A percentile compares a stretch with the other conserved stretches of the same genome.
Evolutionary conservation across 306 rosid genomes (phyloP).

Genomic region (Prunus kanzakura): DNA sequence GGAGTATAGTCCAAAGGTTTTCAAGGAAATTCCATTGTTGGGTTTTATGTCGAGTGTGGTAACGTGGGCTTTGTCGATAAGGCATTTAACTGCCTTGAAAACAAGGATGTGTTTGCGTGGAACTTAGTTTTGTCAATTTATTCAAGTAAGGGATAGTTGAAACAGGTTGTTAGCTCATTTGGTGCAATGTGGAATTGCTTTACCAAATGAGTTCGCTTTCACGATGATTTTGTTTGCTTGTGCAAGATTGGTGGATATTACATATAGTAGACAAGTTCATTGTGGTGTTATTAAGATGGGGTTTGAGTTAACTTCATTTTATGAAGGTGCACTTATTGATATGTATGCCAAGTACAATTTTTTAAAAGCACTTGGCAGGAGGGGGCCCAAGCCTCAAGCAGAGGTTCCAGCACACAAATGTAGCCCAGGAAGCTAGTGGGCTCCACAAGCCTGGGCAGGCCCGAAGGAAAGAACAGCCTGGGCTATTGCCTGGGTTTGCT

Average conservation of each 20-base stretch:
- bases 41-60: slow-evolving; percentile 53
- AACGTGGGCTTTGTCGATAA: slow-evolving; percentile 37
- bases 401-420: no score
- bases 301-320: slow-evolving; percentile 34
- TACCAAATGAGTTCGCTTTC: slow-evolving; percentile 52
- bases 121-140: slow-evolving; percentile 60
- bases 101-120: slow-evolving; percentile 48
- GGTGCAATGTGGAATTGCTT: slow-evolving; percentile 22
- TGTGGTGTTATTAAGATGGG: slow-evolving; percentile 48
- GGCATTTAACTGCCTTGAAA: slow-evolving; percentile 47
- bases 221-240: slow-evolving; percentile 55
- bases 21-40: slow-evolving; percentile 50
- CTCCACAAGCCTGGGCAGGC: no score
- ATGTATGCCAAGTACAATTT: slow-evolving; percentile 54
- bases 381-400: no score
- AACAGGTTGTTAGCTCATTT: slow-evolving; percentile 35
- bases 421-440: no score
- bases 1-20: slow-evolving; percentile 41
- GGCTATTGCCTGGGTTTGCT: no score
- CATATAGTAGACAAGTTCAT: slow-evolving; percentile 54
- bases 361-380: not conserved
- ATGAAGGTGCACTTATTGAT: slow-evolving; percentile 59
- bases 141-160: slow-evolving; percentile 34
- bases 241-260: slow-evolving; percentile 42
- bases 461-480: no score